Evolutionary conservation across 345 rosid genomes (phyloP).

Genomic region (Melastoma malabathricum): DNA sequence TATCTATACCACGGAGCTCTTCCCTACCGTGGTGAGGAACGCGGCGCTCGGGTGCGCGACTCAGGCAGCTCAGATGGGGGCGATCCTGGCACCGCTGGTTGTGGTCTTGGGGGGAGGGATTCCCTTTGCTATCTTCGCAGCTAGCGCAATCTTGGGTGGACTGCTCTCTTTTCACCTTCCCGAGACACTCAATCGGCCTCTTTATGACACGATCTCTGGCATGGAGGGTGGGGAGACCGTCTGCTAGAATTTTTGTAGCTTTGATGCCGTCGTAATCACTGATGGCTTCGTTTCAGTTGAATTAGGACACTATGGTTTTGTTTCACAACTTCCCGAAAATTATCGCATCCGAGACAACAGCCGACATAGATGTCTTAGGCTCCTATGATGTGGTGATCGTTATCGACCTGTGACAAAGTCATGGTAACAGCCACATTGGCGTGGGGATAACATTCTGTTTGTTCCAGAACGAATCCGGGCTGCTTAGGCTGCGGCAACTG

Average conservation of each 20-base stretch:
- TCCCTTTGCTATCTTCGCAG: conserved; percentile 61
- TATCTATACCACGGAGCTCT: conserved; percentile 73
- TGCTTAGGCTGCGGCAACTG: background rate
- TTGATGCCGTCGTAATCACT: too few species aligned
- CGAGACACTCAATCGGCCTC: conserved; percentile 67
- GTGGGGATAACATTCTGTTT: too few species aligned
- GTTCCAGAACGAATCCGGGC: background rate
- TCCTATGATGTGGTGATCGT: too few species aligned
- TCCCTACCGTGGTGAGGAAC: conserved; percentile 86
- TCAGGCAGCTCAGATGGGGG: conserved; percentile 81
- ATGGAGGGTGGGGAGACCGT: conserved; percentile 42
- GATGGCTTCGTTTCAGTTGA: too few species aligned
- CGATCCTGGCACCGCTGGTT: conserved; percentile 75
- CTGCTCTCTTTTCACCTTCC: conserved; percentile 67
- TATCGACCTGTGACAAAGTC: too few species aligned
- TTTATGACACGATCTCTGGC: conserved; percentile 81
- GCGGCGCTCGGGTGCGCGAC: conserved; percentile 80
- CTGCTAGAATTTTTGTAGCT: background rate
- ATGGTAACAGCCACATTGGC: too few species aligned
- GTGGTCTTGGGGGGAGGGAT: conserved; percentile 59
- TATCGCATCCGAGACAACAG: background rate
- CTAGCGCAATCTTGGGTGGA: conserved; percentile 58
- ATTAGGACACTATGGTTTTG: too few species aligned
- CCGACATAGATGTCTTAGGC: too few species aligned
- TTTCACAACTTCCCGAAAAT: background rate